Evolutionary conservation across 2,329 filamentous ascomycete genomes (phyloP), one percentile per base, ranked within the genome.

Genomic region (Neonectria sp.): DNA sequence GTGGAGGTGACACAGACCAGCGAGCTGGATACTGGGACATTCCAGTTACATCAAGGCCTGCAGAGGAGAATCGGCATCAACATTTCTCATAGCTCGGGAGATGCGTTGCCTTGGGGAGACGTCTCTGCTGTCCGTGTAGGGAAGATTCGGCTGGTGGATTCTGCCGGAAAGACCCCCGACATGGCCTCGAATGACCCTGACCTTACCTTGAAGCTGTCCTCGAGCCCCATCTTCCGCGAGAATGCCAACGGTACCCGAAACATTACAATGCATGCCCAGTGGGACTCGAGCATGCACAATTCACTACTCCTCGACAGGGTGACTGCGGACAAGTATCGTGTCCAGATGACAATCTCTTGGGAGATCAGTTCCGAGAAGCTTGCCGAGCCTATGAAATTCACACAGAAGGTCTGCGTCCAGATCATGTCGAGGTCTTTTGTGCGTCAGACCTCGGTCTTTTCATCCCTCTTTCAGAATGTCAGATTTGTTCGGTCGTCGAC

Each of bases 231-330:
- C 63, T 92, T 97, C 71, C 93, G 92, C 69, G 91, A 93, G 65
- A 97, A 98, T 77, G 90, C 93, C 27, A 97, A 98, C 78, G 96
- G 96, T 43, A 98, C 95, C 1, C 92, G 91, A 40, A 95, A 92
- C 78, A 91, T 98, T 43, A 95, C 92, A 1, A 86, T 98, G 49
- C 88, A 92, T n/a, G 95, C 93, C 0, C 95, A 98, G 77, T 99
- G 96, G 96, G 96, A 99, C 78, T 98, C 95, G 0, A 97, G 95
- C 76, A 86, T 96, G 72, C 96, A 99, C 80, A 91, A 91, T 70
- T 98, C 96, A 6, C 85, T 97, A n/a, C 86, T 98, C 15, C 89
- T 99, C n/a, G 95, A 99, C 80, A 91, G 95, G 29, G 92, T 94
- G 1, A 98, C 96, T 2, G 90, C 93, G n/a, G 95, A 98, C 67